Percentiles rank a stretch among this genome's conserved stretches.
Conservation (phyloP, 495 filamentous ascomycete species). For the Evernia prunastri region DNA sequence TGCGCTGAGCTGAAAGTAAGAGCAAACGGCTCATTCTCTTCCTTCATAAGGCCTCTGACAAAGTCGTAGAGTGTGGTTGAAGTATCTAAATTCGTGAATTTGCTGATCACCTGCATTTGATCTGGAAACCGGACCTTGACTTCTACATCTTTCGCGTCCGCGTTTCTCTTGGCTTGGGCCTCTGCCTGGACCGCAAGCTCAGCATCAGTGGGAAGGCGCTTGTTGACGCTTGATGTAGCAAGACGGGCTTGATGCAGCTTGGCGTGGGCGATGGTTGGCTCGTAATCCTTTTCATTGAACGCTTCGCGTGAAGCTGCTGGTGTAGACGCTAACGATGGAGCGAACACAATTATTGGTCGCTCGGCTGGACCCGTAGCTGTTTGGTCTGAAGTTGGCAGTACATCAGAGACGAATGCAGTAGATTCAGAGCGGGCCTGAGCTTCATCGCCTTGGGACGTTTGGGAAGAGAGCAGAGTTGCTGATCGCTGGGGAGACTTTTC, state of each 20-base stretch:
- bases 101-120: constrained; percentile 60
- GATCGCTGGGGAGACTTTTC: background rate
- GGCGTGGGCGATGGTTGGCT: constrained; percentile 78
- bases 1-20: constrained; percentile 38
- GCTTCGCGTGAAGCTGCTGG: constrained; percentile 63
- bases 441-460: background rate
- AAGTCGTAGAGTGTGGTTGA: constrained; percentile 60
- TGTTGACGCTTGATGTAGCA: constrained; percentile 54
- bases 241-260: constrained; percentile 74
- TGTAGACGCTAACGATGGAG: constrained; percentile 61
- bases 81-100: constrained; percentile 57
- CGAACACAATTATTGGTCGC: constrained; percentile 64
- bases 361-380: constrained; percentile 29
- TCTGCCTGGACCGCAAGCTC: constrained; percentile 44
- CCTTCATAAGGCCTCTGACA: constrained; percentile 44
- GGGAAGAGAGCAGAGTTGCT: background rate
- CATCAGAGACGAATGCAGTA: constrained; percentile 12
- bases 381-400: constrained; percentile 14
- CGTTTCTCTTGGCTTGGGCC: constrained; percentile 52
- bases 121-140: constrained; percentile 87
- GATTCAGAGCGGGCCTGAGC: background rate
- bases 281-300: constrained; percentile 67
- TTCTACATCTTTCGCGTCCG: constrained; percentile 58
- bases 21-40: constrained; percentile 44
- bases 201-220: constrained; percentile 44